Conservation (phyloP, 495 filamentous ascomycete species). For the Tuber borchii region DNA sequence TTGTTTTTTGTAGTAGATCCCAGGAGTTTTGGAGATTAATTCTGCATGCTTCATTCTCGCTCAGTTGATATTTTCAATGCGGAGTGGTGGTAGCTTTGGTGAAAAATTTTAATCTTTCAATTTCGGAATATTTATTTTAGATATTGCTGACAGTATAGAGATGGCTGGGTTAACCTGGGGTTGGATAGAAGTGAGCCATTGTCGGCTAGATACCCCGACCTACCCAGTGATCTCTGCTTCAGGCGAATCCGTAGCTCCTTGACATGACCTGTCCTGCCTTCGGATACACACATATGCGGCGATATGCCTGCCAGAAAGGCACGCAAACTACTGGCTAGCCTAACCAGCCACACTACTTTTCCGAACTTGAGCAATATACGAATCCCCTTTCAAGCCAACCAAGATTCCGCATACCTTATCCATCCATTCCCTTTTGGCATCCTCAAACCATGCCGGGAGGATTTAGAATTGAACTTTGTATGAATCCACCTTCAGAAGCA, state of each 20-base stretch:
- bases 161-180: neutral
- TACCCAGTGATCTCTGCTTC: neutral
- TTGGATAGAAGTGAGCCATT: neutral
- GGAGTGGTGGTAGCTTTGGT: neutral
- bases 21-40: neutral
- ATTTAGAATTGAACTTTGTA: constrained; percentile 4
- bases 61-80: neutral
- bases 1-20: neutral
- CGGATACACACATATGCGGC: neutral
- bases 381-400: neutral
- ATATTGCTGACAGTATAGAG: neutral
- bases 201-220: neutral
- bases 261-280: neutral
- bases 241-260: neutral
- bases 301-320: neutral
- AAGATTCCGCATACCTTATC: neutral
- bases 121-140: neutral
- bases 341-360: neutral
- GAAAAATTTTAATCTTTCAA: neutral
- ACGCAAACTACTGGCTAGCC: neutral
- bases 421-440: neutral
- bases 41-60: neutral
- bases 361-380: neutral
- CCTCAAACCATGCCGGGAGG: neutral
- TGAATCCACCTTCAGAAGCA: neutral